Conservation (phyloP, 345 rosid species). For the Boechera divaricarpa region DNA sequence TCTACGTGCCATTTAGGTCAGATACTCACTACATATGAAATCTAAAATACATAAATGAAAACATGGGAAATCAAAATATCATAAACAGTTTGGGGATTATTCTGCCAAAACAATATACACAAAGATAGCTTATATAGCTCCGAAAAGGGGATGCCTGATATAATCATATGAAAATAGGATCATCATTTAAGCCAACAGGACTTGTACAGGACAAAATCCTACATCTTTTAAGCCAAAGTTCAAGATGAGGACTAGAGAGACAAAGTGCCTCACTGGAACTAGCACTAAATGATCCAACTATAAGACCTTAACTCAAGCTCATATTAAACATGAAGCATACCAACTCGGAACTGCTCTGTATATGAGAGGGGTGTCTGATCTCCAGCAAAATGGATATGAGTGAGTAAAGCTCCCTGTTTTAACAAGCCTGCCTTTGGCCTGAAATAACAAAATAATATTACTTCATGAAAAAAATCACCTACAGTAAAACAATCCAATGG, state of each 20-base stretch:
- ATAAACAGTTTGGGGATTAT: background rate
- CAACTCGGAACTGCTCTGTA: slow-evolving; percentile 98
- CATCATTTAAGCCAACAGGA: background rate
- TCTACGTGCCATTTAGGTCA: slow-evolving; percentile 4
- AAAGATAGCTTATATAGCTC: slow-evolving; percentile 16
- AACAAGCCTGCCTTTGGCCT: slow-evolving; percentile 94
- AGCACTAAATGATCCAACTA: slow-evolving; percentile 26
- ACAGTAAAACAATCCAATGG: background rate
- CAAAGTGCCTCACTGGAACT: slow-evolving; percentile 24
- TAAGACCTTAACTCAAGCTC: slow-evolving; percentile 23
- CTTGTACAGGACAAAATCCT: background rate
- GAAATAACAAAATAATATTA: slow-evolving; percentile 34
- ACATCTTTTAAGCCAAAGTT: slow-evolving; percentile 14
- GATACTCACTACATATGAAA: slow-evolving; percentile 8
- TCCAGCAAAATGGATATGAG: slow-evolving; percentile 90
- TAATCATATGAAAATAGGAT: background rate
- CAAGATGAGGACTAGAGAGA: background rate
- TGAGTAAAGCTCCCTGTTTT: slow-evolving; percentile 84
- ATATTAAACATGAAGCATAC: slow-evolving; percentile 50
- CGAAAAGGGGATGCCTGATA: background rate
- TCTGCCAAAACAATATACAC: background rate
- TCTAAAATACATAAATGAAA: slow-evolving; percentile 20
- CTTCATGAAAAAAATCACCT: background rate
- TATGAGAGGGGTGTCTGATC: slow-evolving; percentile 96
- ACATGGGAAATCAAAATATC: slow-evolving; percentile 8